Conservation (phyloP, 1,284 basidiomycete genomes). For the Acaromyces ingoldii region DNA sequence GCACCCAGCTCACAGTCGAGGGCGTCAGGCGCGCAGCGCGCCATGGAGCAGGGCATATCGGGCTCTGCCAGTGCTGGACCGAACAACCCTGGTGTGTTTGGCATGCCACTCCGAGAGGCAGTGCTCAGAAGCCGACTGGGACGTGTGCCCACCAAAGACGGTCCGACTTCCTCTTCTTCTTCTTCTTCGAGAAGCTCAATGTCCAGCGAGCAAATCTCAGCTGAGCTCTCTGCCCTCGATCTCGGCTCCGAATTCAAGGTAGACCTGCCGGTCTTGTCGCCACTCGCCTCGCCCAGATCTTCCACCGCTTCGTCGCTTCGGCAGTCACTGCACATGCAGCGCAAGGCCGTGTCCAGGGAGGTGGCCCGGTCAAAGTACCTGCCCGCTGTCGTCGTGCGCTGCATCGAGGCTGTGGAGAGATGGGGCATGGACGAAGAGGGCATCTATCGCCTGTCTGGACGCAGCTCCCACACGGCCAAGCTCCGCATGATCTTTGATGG, state of each 20-base stretch:
- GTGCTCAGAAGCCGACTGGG: constrained; percentile 28
- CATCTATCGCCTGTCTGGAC: constrained; percentile 45
- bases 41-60: too few relatives aligned
- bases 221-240: constrained; percentile 4
- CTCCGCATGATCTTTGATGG: constrained; percentile 31
- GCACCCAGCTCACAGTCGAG: neutral
- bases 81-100: constrained; percentile 22
- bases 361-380: constrained; percentile 30
- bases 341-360: constrained; percentile 6
- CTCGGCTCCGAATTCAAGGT: constrained; percentile 8
- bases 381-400: constrained; percentile 40
- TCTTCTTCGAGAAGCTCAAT: too few relatives aligned
- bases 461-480: constrained; percentile 40
- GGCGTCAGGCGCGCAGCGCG: too few relatives aligned
- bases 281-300: too few relatives aligned
- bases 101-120: constrained; percentile 32
- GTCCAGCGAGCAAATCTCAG: neutral
- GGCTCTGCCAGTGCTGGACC: too few relatives aligned
- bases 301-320: neutral
- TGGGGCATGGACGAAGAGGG: constrained; percentile 45
- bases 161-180: too few relatives aligned
- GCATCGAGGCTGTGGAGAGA: constrained; percentile 41
- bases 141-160: neutral
- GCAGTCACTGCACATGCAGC: neutral
- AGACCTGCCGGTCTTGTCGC: neutral